Conservation (phyloP, 169 alveolate species). For the Condylostoma magnum region DNA sequence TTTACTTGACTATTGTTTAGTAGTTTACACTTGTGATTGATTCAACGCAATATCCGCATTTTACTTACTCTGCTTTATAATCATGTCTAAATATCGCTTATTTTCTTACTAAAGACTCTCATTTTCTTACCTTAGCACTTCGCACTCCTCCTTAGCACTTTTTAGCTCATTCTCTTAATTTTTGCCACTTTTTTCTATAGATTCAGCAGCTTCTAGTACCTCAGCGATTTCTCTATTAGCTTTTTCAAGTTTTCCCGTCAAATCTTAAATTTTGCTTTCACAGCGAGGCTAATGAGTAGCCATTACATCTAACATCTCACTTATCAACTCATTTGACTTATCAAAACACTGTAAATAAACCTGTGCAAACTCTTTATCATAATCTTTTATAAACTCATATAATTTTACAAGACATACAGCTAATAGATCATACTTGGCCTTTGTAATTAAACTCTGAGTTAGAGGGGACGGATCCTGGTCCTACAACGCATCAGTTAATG, state of each 20-base stretch:
- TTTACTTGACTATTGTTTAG: neutral
- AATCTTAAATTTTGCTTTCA: neutral
- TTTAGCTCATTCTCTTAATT: neutral
- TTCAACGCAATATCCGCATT: constrained; percentile 3
- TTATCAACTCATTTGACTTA: neutral
- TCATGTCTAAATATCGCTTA: neutral
- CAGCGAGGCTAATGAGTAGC: neutral
- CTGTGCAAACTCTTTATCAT: constrained; percentile 26
- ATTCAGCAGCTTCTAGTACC: neutral
- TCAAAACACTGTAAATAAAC: neutral
- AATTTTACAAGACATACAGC: constrained; percentile 51
- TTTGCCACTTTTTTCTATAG: neutral
- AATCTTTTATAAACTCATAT: constrained; percentile 32
- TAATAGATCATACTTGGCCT: constrained; percentile 47
- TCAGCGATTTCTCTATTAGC: neutral
- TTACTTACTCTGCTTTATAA: neutral
- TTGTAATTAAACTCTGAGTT: too few species aligned
- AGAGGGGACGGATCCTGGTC: too few species aligned
- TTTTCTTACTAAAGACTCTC: constrained; percentile 12
- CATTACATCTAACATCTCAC: neutral
- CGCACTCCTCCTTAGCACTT: neutral
- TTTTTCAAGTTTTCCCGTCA: neutral
- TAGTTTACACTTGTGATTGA: neutral
- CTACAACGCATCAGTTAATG: too few species aligned
- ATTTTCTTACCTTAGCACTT: neutral